These are phyloP conservation scores for Candida smagusa DNA, from an alignment of 1,139 yeast species.

Conservation along the genomic window DNA sequence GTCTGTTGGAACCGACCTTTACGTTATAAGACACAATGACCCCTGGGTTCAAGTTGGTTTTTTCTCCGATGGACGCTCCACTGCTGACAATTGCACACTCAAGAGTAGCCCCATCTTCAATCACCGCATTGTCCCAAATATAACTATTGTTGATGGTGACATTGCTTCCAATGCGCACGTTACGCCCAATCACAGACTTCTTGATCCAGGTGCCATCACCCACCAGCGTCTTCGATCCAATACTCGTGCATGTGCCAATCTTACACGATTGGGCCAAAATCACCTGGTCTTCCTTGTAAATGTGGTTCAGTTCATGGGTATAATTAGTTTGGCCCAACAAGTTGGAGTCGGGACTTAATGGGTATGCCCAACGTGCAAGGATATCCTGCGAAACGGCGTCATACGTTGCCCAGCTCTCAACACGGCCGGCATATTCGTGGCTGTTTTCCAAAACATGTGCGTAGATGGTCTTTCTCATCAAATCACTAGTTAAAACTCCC, in stretches of 20 bases:
- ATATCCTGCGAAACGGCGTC: constrained; percentile 91
- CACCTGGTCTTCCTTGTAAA: constrained; percentile 81
- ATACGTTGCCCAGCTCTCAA: constrained; percentile 89
- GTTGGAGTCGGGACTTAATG: constrained; percentile 85
- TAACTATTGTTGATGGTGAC: constrained; percentile 70
- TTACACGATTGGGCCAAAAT: constrained; percentile 90
- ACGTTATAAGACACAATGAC: constrained; percentile 81
- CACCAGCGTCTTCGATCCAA: constrained; percentile 71
- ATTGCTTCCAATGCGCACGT: constrained; percentile 79
- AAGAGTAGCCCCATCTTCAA: constrained; percentile 63
- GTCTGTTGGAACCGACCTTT: constrained; percentile 50
- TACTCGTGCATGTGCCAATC: constrained; percentile 70
- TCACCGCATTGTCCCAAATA: constrained; percentile 77
- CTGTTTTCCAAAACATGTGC: constrained; percentile 68
- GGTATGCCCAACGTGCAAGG: constrained; percentile 88
- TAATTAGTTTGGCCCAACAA: constrained; percentile 68
- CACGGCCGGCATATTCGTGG: constrained; percentile 85
- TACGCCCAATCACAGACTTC: constrained; percentile 78
- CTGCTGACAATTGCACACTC: constrained; percentile 69
- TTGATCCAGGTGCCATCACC: constrained; percentile 55
- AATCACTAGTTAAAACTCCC: constrained; percentile 88
- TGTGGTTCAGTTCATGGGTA: constrained; percentile 75
- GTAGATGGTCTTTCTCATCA: constrained; percentile 86
- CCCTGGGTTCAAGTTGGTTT: constrained; percentile 57
- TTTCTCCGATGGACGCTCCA: constrained; percentile 50